These are phyloP conservation scores for Fusarium globosum DNA, from an alignment of 2,329 filamentous ascomycete genomes.

Conservation along the genomic window DNA sequence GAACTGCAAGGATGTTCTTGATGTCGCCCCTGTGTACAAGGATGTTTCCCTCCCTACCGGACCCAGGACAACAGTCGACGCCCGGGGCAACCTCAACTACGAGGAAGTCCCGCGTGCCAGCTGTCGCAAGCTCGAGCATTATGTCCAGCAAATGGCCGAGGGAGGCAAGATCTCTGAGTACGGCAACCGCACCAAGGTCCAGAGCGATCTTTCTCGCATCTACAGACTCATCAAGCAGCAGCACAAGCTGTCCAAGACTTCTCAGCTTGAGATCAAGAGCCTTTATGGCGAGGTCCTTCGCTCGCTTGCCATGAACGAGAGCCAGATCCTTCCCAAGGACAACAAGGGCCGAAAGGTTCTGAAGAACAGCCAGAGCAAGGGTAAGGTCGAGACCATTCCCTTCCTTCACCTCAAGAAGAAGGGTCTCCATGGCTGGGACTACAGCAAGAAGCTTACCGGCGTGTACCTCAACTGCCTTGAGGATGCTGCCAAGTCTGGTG, in stretches of 20 bases:
- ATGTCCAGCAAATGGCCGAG: conserved; percentile 98
- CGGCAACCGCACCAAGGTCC: conserved; percentile 97
- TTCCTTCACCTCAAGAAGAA: conserved; percentile 98
- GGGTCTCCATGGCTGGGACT: conserved; percentile 94
- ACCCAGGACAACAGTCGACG: conserved; percentile 91
- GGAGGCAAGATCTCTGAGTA: conserved; percentile 99
- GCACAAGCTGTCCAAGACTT: conserved; percentile 96
- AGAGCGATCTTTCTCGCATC: conserved; percentile 92
- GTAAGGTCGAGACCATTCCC: conserved; percentile 96
- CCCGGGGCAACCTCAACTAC: conserved; percentile 91
- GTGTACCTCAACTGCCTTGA: conserved; percentile 93
- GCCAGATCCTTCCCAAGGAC: conserved; percentile 93
- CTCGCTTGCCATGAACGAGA: conserved; percentile 97
- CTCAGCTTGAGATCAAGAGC: conserved; percentile 95
- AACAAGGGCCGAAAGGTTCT: conserved; percentile 71
- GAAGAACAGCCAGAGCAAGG: conserved; percentile 73
- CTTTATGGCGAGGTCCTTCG: conserved; percentile 95
- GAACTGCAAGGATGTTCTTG: conserved; percentile 94
- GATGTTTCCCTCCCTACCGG: conserved; percentile 93
- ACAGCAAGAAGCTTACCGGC: conserved; percentile 98
- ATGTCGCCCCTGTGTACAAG: conserved; percentile 89
- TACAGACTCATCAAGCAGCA: conserved; percentile 99
- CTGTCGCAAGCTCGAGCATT: conserved; percentile 97
- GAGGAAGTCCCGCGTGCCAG: conserved; percentile 87
- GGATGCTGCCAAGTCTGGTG: conserved; percentile 85